Conservation (phyloP, 164 flowering plant species). For the Berberis thunbergii region DNA sequence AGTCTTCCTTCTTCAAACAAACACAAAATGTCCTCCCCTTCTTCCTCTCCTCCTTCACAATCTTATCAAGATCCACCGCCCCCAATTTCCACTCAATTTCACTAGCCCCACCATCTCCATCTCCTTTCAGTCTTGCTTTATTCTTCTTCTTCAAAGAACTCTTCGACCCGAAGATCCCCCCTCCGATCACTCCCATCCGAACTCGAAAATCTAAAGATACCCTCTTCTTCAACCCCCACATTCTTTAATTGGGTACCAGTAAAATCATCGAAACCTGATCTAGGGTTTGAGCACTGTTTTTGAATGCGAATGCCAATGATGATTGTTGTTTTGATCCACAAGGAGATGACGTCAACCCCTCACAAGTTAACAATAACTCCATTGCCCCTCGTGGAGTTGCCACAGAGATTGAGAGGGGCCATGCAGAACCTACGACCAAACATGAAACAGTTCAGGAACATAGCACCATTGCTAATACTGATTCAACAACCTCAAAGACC, state of each 20-base stretch:
- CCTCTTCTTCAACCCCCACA: conserved; percentile 7
- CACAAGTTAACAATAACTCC: too few relatives aligned
- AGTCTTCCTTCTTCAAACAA: conserved; percentile 45
- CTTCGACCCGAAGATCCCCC: not conserved
- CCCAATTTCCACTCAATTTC: conserved; percentile 9
- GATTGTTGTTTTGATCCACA: too few relatives aligned
- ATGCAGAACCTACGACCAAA: too few relatives aligned
- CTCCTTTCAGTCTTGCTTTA: conserved; percentile 7
- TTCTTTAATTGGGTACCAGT: not conserved
- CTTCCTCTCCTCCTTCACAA: conserved; percentile 9
- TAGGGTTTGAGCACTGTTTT: too few relatives aligned
- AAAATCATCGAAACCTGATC: not conserved
- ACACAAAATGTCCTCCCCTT: conserved; percentile 22
- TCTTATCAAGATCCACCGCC: not conserved
- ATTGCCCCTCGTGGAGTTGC: too few relatives aligned
- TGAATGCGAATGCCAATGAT: too few relatives aligned
- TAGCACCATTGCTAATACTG: too few relatives aligned
- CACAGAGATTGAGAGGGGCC: too few relatives aligned
- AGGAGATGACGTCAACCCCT: too few relatives aligned
- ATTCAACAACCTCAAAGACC: too few relatives aligned
- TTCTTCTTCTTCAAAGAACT: conserved; percentile 15
- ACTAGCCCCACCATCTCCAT: not conserved
- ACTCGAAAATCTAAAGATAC: conserved; percentile 64
- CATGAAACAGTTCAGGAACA: too few relatives aligned
- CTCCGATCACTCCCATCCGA: conserved; percentile 9